Base-by-base conservation (phyloP, 2,329 filamentous ascomycete genomes). In the Cladorrhinum sp. region DNA sequence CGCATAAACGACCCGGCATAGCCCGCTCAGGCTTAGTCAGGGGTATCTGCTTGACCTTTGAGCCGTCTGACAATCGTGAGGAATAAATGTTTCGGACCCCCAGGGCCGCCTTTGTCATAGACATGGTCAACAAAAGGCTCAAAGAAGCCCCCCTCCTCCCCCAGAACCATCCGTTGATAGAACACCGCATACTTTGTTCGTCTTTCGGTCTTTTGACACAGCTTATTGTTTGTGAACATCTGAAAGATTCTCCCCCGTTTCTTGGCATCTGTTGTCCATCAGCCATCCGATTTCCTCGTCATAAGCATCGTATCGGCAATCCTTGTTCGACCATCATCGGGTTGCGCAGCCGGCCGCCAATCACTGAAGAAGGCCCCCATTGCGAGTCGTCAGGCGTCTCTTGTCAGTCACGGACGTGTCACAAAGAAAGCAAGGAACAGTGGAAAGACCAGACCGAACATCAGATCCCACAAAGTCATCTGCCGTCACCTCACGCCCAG, bases 401-500 rank as follows among this genome's bases (percentile, higher is more conserved):
- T 36, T 12, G 32, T 36, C 32, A 36, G 32, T 36, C 32, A 36
- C 32, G 32, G 32, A 36, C 32, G 32, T 36, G 32, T 36, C 32
- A 36, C 32, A 36, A 36, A 32, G 27, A 12, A 32, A 36, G 32
- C 32, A 36, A 36, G 32, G 32, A 12, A 36, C 32, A 4, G 10
- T 36, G 7, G 7, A 13, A 36, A 13, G 9, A 8, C 32, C 4
- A 36, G 9, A 16, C 9, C 32, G 32, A 36, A 16, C 10, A 3
- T 2, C 32, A 36, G 16, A 36, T 10, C 9, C 32, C 8, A 36
- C 10, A 36, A 51, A 57, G 50, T 45, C 50, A 57, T 51, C 38
- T 62, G 60, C 53, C 57, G 56, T 58, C 51, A 27, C 18, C 50
- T 50, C 54, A 52, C 50, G 38, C 13, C 45, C 29, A n/a, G 36